Evolutionary conservation across 495 filamentous ascomycete species (phyloP).

Genomic region (Xylaria curta): DNA sequence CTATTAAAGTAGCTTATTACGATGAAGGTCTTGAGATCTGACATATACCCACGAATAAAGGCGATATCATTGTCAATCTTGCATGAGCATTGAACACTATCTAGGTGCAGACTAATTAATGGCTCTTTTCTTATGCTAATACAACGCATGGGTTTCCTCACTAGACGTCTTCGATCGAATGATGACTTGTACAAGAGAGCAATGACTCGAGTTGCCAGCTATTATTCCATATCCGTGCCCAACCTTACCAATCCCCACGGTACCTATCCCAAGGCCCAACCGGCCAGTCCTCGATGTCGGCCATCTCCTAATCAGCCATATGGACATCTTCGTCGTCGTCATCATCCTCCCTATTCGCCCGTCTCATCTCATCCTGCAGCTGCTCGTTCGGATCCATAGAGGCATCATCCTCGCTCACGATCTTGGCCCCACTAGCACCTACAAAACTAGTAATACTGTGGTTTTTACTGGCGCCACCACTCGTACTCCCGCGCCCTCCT

Average conservation of each 20-base stretch:
- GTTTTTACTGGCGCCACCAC: constrained; percentile 6
- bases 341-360: constrained; percentile 38
- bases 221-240: neutral
- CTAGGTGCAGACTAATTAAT: neutral
- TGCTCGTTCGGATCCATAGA: constrained; percentile 48
- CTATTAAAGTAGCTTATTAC: neutral
- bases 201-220: neutral
- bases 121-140: neutral
- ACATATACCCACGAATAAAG: constrained; percentile 27
- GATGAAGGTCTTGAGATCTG: neutral
- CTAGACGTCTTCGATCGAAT: neutral
- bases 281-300: neutral
- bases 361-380: constrained; percentile 55
- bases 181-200: neutral
- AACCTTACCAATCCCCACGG: neutral
- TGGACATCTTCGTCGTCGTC: constrained; percentile 57
- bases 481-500: constrained; percentile 32
- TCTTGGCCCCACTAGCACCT: constrained; percentile 36
- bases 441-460: constrained; percentile 34
- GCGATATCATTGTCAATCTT: neutral
- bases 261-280: neutral
- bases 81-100: neutral
- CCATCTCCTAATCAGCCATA: constrained; percentile 55
- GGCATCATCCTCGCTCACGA: constrained; percentile 37
- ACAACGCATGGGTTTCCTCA: neutral